Evolutionary conservation across 1,284 basidiomycete species (phyloP), one percentile per base, ranked within the genome.

Genomic region (Austroboletus novae-zelandiae): DNA sequence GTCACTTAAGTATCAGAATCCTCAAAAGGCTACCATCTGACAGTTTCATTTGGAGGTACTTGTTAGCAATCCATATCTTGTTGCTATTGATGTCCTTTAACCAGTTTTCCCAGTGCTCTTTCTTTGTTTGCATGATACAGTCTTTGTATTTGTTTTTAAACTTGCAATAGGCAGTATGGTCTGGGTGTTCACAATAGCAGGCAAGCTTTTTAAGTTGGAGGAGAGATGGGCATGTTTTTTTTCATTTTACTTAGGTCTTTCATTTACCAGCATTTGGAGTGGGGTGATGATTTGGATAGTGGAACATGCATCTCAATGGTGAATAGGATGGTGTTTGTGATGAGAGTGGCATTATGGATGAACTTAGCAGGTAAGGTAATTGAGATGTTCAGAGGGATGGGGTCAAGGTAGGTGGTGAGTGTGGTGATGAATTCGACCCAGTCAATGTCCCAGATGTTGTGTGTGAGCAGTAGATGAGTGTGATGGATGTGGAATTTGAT

Each of bases 21-120:
- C n/a, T n/a, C n/a, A n/a, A n/a, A n/a, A n/a, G n/a, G n/a, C n/a
- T n/a, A n/a, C n/a, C n/a, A n/a, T n/a, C n/a, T n/a, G n/a, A n/a
- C n/a, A n/a, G n/a, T n/a, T n/a, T n/a, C n/a, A n/a, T n/a, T n/a
- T n/a, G n/a, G n/a, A n/a, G n/a, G n/a, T n/a, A n/a, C n/a, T n/a
- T n/a, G n/a, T n/a, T n/a, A n/a, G 8, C 25, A 52, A 69, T 50
- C 23, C 40, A 20, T 58, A 53, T 0, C 32, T 45, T 2, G 57
- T 66, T 27, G 65, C 60, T 5, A 55, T 59, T 45, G 45, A 60
- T 6, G 71, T 71, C 7, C 57, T 63, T 4, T 25, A 62, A 6
- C 47, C n/a, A n/a, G n/a, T n/a, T n/a, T 39, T 55, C 46, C 70
- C 71, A 73, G 54, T 68, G 66, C n/a, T 71, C 57, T 0, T 53